A percentile compares a stretch with the other conserved stretches of the same genome.
Conservation (phyloP, 257 asterid genomes). For the Mentha longifolia region DNA sequence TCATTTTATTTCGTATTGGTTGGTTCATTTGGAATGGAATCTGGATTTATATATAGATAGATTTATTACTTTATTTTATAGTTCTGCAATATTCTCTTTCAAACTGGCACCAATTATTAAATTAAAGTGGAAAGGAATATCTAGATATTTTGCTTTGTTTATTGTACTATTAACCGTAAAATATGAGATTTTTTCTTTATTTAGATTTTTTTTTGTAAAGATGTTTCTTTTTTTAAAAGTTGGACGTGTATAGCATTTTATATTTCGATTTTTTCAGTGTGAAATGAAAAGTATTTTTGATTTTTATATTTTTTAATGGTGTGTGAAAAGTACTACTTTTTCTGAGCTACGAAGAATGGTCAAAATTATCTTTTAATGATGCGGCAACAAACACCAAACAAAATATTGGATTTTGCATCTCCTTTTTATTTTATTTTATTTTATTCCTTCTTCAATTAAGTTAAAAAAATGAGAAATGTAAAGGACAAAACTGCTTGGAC, state of each 20-base stretch:
- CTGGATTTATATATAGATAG: constrained; percentile 5
- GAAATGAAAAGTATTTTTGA: too few relatives aligned
- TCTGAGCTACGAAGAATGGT: neutral
- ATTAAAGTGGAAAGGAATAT: constrained; percentile 17
- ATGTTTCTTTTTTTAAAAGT: neutral
- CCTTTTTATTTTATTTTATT: too few relatives aligned
- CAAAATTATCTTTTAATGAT: neutral
- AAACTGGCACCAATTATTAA: neutral
- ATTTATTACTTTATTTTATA: constrained; percentile 7
- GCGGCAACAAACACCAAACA: neutral
- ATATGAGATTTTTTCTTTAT: neutral
- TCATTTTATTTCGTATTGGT: constrained; percentile 4
- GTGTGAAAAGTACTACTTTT: neutral
- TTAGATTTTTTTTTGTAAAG: neutral
- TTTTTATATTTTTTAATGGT: neutral
- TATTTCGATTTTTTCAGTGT: neutral
- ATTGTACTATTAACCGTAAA: neutral
- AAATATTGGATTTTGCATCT: neutral
- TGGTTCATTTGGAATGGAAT: constrained; percentile 41
- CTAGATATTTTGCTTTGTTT: neutral
- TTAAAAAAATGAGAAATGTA: too few relatives aligned
- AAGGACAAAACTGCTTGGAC: too few relatives aligned
- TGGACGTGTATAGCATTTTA: neutral
- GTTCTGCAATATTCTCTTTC: constrained; percentile 14
- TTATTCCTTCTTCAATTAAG: too few relatives aligned